A percentile compares a stretch with the other conserved stretches of the same genome.
These are phyloP conservation scores for Fusarium albosuccineum DNA, from an alignment of 2,329 filamentous ascomycete genomes.

Conservation along the genomic window DNA sequence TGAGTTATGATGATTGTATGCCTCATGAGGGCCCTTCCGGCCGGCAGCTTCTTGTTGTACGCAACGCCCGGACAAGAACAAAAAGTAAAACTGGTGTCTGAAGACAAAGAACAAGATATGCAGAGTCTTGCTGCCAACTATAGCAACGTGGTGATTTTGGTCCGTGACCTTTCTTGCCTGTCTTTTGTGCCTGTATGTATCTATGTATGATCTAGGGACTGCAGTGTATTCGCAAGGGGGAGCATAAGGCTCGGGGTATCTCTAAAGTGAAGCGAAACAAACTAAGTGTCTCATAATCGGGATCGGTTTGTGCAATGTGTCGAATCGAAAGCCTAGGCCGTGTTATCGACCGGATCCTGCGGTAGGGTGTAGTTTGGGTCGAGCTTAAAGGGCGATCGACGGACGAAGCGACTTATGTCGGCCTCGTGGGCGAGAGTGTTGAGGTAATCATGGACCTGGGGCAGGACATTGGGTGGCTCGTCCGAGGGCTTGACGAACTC, in stretches of 20 bases:
- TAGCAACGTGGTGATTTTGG: neutral
- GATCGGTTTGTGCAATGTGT: too few relatives aligned
- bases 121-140: slow-evolving; percentile 25
- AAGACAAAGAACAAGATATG: slow-evolving; percentile 39
- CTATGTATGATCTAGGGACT: neutral
- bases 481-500: slow-evolving; percentile 72
- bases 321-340: neutral
- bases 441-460: slow-evolving; percentile 72
- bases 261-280: too few relatives aligned
- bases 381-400: slow-evolving; percentile 62
- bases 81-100: slow-evolving; percentile 32
- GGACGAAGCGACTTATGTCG: slow-evolving; percentile 74
- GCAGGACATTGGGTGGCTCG: slow-evolving; percentile 62
- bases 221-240: too few relatives aligned
- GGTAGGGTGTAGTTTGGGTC: slow-evolving; percentile 45
- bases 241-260: neutral
- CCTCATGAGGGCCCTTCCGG: slow-evolving; percentile 41
- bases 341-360: neutral
- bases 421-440: slow-evolving; percentile 65
- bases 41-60: slow-evolving; percentile 38
- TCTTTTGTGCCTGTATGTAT: neutral
- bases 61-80: slow-evolving; percentile 30
- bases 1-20: slow-evolving; percentile 47
- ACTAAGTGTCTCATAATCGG: too few relatives aligned
- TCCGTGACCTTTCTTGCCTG: neutral